A percentile compares a stretch with the other conserved stretches of the same genome.
Evolutionary conservation across 495 filamentous ascomycete genomes (phyloP).

Genomic region (Daldinia decipiens): DNA sequence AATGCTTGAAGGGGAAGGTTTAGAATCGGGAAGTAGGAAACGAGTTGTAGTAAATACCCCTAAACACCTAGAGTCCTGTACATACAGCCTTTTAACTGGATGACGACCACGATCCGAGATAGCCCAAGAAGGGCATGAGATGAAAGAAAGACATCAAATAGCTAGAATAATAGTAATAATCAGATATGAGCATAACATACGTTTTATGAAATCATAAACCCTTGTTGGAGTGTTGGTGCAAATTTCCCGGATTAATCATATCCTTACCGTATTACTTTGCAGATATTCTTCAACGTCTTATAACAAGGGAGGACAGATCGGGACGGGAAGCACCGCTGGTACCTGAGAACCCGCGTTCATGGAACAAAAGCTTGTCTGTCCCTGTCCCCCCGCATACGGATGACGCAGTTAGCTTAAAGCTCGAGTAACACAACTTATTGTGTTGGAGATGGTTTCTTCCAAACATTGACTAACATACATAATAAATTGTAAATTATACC

Average conservation of each 20-base stretch:
- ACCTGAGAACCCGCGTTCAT: slow-evolving; percentile 16
- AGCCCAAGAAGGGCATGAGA: slow-evolving; percentile 24
- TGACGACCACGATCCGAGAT: slow-evolving; percentile 29
- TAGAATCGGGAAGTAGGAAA: slow-evolving; percentile 4
- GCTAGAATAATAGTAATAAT: slow-evolving; percentile 42
- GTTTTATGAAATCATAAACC: background rate
- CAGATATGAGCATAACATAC: background rate
- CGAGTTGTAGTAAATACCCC: slow-evolving; percentile 6
- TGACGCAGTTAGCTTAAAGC: slow-evolving; percentile 24
- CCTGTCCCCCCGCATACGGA: slow-evolving; percentile 9
- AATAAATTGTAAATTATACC: background rate
- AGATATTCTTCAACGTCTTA: background rate
- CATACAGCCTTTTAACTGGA: slow-evolving; percentile 32
- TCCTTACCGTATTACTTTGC: too few relatives aligned
- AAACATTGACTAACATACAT: slow-evolving; percentile 1
- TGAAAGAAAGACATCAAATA: slow-evolving; percentile 24
- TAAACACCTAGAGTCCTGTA: slow-evolving; percentile 38
- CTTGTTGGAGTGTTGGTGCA: background rate
- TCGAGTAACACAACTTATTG: background rate
- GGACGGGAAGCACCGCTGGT: slow-evolving; percentile 12
- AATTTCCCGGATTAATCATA: background rate
- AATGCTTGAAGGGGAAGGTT: slow-evolving; percentile 28
- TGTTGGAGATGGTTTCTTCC: background rate
- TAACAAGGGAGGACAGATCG: background rate
- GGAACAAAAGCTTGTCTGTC: slow-evolving; percentile 16